A percentile compares a stretch with the other conserved stretches of the same genome.
Evolutionary conservation across 106 monocot genomes (phyloP).

Genomic region (Dendrobium catenatum): DNA sequence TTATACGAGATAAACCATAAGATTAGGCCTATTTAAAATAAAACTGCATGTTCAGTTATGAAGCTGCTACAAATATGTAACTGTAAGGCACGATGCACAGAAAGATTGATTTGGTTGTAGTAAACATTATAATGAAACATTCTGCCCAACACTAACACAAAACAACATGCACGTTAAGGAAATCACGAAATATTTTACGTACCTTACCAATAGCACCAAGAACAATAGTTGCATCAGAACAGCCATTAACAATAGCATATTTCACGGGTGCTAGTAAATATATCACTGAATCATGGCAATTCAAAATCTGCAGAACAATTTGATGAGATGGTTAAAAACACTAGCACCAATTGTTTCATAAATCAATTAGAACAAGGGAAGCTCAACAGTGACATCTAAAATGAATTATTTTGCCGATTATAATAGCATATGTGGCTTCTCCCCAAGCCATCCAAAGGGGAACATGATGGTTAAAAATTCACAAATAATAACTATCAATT

Average conservation of each 20-base stretch:
- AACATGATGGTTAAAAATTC: not conserved
- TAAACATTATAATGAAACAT: not conserved
- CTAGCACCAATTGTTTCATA: not conserved
- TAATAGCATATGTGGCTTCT: not conserved
- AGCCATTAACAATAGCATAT: conserved; percentile 92
- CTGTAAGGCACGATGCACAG: not conserved
- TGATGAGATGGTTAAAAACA: not conserved
- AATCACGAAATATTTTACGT: conserved; percentile 5
- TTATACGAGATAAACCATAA: not conserved
- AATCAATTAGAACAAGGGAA: not conserved
- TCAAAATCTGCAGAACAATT: conserved; percentile 63
- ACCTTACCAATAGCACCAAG: conserved; percentile 99
- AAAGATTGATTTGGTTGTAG: not conserved
- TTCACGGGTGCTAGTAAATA: conserved; percentile 86
- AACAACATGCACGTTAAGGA: not conserved
- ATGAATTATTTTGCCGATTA: not conserved
- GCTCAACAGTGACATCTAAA: not conserved
- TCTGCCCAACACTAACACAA: not conserved
- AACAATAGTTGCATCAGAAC: conserved; percentile 88
- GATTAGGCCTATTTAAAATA: not conserved
- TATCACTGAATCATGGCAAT: conserved; percentile 85
- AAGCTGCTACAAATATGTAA: not conserved
- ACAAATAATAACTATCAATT: not conserved
- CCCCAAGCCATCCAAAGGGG: not conserved
- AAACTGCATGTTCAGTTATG: not conserved